Evolutionary conservation across 352 stramenopile genomes (phyloP).

Genomic region (Aphanomyces euteiches): DNA sequence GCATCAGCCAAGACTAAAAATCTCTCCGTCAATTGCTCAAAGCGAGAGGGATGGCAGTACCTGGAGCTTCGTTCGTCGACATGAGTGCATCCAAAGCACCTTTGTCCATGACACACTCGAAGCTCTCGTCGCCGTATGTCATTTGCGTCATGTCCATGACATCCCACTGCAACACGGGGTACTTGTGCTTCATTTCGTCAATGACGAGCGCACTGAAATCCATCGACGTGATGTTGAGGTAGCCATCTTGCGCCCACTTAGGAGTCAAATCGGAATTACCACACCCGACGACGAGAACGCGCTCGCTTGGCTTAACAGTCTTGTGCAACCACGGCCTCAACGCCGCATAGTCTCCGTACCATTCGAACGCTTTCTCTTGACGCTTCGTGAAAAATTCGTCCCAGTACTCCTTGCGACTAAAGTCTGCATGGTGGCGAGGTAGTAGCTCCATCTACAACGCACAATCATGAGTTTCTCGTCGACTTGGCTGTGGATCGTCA

Average conservation of each 20-base stretch:
- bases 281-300: slow-evolving; percentile 70
- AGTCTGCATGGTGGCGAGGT: slow-evolving; percentile 50
- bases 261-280: slow-evolving; percentile 69
- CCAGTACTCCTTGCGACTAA: slow-evolving; percentile 71
- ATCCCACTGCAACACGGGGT: slow-evolving; percentile 55
- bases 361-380: slow-evolving; percentile 71
- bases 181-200: slow-evolving; percentile 66
- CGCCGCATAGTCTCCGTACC: slow-evolving; percentile 63
- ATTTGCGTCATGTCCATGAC: slow-evolving; percentile 82
- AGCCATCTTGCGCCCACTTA: slow-evolving; percentile 58
- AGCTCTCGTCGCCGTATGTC: slow-evolving; percentile 42
- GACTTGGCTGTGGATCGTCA: too few species aligned
- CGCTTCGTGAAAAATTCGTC: slow-evolving; percentile 68
- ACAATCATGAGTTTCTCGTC: slow-evolving; percentile 10
- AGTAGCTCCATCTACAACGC: slow-evolving; percentile 36
- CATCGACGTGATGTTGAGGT: slow-evolving; percentile 53
- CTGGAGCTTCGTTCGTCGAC: slow-evolving; percentile 36
- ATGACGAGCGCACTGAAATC: slow-evolving; percentile 76
- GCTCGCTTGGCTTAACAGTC: slow-evolving; percentile 42
- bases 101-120: slow-evolving; percentile 79
- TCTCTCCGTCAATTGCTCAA: not conserved
- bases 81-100: slow-evolving; percentile 75
- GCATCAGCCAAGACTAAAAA: slow-evolving; percentile 40
- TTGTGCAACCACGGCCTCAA: slow-evolving; percentile 40
- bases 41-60: not conserved